These are phyloP conservation scores for Pseudotsuga menziesii DNA, from an alignment of 75 land plant genomes.

Conservation along the genomic window DNA sequence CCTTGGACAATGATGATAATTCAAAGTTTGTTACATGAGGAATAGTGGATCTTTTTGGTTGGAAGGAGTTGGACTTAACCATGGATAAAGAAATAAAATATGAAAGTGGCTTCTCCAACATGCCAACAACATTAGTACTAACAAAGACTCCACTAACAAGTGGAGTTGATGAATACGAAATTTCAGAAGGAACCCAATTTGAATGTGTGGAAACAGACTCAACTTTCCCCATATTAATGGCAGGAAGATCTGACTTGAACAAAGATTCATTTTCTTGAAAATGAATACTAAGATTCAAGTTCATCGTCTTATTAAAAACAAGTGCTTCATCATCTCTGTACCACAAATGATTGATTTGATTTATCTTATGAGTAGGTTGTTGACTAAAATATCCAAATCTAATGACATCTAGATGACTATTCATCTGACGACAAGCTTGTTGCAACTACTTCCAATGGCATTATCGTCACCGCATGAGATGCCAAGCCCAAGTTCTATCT, in stretches of 20 bases:
- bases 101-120: neutral
- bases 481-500: no score
- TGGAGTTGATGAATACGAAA: neutral
- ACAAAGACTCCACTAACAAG: neutral
- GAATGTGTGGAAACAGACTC: neutral
- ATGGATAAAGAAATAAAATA: neutral
- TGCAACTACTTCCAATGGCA: no score
- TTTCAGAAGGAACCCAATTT: neutral
- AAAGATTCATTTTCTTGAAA: neutral
- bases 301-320: neutral
- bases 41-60: slow-evolving; percentile 1
- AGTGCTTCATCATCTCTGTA: neutral
- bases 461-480: no score
- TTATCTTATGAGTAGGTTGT: neutral
- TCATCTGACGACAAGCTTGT: no score
- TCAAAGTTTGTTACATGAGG: neutral
- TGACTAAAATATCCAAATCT: neutral
- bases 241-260: neutral
- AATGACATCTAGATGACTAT: neutral
- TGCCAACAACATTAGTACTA: neutral
- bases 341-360: neutral
- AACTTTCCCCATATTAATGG: neutral
- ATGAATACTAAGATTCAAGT: neutral
- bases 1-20: slow-evolving; percentile 6
- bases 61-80: neutral